Base-by-base conservation (phyloP, 1,139 yeast species). In the Candida sanyaensis region DNA sequence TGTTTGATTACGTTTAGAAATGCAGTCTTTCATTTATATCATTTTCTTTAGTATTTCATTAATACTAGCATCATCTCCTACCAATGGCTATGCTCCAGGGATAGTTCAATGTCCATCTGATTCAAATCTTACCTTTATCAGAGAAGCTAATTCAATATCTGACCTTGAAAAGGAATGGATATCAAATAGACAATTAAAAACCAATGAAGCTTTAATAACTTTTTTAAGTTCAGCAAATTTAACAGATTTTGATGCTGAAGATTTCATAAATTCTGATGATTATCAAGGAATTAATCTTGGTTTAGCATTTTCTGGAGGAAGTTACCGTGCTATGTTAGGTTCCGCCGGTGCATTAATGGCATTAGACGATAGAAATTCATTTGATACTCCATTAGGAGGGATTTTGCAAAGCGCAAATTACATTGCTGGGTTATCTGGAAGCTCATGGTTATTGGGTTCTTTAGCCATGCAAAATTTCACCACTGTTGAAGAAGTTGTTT, bases 281-380 rank as follows among this genome's bases (percentile, higher is more conserved):
- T 41, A 30, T 13, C 7, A 24, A 5, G 68, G 77, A 29, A 73
- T 80, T 47, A 75, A 70, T 44, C 74, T 89, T 46, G 97, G 86
- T 3, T 61, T 90, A 21, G 91, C 96, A 3, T 86, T 88, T 61
- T 83, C 93, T 5, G 97, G 97, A 37, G 97, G 97, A 59, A 96
- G 97, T 3, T 90, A 88, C 67, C 78, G 97, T 50, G 96, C 97
- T 44, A 88, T 90, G 96, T 69, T 90, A 38, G 69, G 76, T 48
- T 96, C 96, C n/a, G 97, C 96, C 1, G 97, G 97, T 37, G 84
- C 85, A 64, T 66, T 90, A 37, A 73, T 92, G 12, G 97, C 93
- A 0, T 66, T 89, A 50, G 97, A 91, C 63, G 78, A 81, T 57
- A 76, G 97, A 59, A 86, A 95, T 6, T 67, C 64, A 2, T 82